Evolutionary conservation across 2,329 filamentous ascomycete genomes (phyloP).

Genomic region (Lasiodiplodia sp.): DNA sequence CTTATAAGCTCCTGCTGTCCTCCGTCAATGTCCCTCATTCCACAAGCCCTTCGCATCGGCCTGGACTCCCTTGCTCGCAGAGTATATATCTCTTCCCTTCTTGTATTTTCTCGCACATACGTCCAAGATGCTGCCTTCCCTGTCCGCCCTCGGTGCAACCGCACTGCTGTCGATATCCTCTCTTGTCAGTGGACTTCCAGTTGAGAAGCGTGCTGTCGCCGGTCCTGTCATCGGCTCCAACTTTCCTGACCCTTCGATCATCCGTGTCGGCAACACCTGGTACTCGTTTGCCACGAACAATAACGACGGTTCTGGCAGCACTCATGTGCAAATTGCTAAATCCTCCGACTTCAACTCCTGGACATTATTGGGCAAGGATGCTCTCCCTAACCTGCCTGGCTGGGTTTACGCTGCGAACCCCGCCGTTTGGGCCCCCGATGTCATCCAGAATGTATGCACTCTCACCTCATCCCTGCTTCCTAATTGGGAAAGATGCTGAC

Average conservation of each 20-base stretch:
- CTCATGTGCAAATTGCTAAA: constrained; percentile 48
- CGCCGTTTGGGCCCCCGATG: constrained; percentile 47
- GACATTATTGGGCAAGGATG: constrained; percentile 40
- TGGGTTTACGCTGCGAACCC: constrained; percentile 38
- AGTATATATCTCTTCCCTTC: constrained; percentile 20
- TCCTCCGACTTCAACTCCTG: constrained; percentile 46
- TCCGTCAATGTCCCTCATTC: constrained; percentile 12
- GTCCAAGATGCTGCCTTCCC: constrained; percentile 8
- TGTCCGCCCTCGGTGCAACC: constrained; percentile 9
- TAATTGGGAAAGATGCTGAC: not conserved
- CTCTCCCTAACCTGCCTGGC: constrained; percentile 39
- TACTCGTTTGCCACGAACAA: constrained; percentile 48
- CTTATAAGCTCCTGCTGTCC: constrained; percentile 24
- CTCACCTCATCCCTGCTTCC: constrained; percentile 8
- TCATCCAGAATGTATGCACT: constrained; percentile 35
- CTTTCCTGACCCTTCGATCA: constrained; percentile 49
- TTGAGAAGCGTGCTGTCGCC: constrained; percentile 23
- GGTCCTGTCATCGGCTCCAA: constrained; percentile 35
- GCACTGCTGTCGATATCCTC: constrained; percentile 22
- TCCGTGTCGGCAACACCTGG: constrained; percentile 43
- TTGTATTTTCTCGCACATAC: constrained; percentile 6
- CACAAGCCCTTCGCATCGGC: not conserved
- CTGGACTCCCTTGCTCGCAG: constrained; percentile 10
- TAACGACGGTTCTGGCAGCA: constrained; percentile 11
- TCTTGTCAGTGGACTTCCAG: constrained; percentile 18